Evolutionary conservation across 139 green algal genomes (phyloP), one percentile per base, ranked within the genome.

Genomic region (Volvox africanus): DNA sequence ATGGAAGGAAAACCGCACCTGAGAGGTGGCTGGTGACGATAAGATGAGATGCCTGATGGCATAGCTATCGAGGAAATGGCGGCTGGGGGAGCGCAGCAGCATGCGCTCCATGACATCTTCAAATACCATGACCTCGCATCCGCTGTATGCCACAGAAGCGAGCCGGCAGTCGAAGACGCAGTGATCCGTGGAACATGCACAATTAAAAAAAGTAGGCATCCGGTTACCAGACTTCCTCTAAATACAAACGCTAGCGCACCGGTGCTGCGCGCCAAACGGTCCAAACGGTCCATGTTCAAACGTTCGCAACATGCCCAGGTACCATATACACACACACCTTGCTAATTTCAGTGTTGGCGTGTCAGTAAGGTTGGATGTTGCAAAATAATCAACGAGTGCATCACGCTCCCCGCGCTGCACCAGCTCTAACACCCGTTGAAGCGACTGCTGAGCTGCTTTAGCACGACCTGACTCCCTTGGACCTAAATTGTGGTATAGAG

Each of bases 11-110:
- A 73, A 73, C 21, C 65, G 65, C 65, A 79, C 87, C 76, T 91
- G 87, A 2, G 33, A 50, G 61, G 26, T 55, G 0, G 75, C 87
- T 1, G 87, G 87, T 18, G 88, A n/a, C 0, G 80, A 37, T 12
- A 93, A 73, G 35, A 93, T 87, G 12, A 94, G 75, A 67, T 94
- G 92, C 17, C 92, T 87, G 61, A 94, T 82, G 21, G 92, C 89
- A 35, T 89, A 94, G n/a, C 89, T 92, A 65, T 94, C 92, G 21
- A 94, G 81, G 33, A 92, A 92, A 24, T 92, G 88, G 21, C 73
- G 80, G 2, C 17, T 80, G 32, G 88, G 88, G 26, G 32, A 67
- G 13, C 28, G 33, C 30, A 92, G 67, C 68, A 92, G 68, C 88
- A 92, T 92, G 21, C 14, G 3, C 68, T 88, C 88, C 67, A 92